Percentiles rank a stretch among this genome's conserved stretches.
Conservation (phyloP, 495 filamentous ascomycete genomes). For the Hypomontagnella monticulosa region DNA sequence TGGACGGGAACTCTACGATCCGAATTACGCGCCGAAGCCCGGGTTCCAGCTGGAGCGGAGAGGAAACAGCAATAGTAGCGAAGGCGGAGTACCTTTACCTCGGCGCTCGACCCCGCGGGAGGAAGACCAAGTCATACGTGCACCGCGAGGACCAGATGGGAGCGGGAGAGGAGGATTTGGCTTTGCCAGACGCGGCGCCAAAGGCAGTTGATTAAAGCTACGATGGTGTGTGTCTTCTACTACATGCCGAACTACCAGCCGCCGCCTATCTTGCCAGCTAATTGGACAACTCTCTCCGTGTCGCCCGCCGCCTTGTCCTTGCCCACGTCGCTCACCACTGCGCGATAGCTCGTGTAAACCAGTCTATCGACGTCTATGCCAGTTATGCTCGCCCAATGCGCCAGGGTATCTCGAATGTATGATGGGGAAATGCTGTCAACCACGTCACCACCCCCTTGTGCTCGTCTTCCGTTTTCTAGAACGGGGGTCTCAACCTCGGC, state of each 20-base stretch:
- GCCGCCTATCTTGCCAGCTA: constrained; percentile 92
- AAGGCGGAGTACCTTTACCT: constrained; percentile 56
- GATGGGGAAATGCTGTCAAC: constrained; percentile 67
- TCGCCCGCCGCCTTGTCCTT: constrained; percentile 70
- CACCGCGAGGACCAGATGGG: constrained; percentile 77
- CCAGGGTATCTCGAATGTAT: constrained; percentile 66
- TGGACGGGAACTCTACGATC: constrained; percentile 73
- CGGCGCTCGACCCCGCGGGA: constrained; percentile 58
- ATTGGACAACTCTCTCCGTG: constrained; percentile 84
- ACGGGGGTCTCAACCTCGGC: constrained; percentile 23
- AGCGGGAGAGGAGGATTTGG: constrained; percentile 80
- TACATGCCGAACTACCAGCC: constrained; percentile 74
- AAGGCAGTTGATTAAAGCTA: constrained; percentile 45
- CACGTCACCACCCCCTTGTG: constrained; percentile 45
- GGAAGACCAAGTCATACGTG: constrained; percentile 65
- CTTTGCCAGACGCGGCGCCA: constrained; percentile 53
- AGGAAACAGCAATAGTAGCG: constrained; percentile 38
- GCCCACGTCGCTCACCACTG: constrained; percentile 94
- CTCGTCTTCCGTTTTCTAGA: constrained; percentile 30
- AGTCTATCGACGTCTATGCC: constrained; percentile 76
- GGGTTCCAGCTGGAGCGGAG: constrained; percentile 60
- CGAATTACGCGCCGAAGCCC: constrained; percentile 70
- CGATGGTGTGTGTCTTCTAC: constrained; percentile 16
- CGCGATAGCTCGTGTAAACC: constrained; percentile 84
- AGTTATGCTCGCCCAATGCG: constrained; percentile 77